Evolutionary conservation across 2,329 filamentous ascomycete species (phyloP).

Genomic region (Cladosporium cucumerinum): DNA sequence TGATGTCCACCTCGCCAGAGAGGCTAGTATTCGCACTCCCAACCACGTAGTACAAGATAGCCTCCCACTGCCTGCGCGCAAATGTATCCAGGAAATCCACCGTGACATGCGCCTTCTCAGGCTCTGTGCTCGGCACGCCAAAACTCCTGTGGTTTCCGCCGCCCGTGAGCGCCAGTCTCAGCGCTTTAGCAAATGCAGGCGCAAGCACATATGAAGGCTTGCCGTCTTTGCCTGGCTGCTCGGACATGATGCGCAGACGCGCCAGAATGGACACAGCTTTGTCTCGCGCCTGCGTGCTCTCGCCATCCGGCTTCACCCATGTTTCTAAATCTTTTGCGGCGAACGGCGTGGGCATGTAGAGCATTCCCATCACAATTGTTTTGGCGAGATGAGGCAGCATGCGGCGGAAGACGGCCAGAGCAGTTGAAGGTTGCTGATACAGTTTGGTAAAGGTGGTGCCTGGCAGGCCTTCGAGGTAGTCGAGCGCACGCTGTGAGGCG

Average conservation of each 20-base stretch:
- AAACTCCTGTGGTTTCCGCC: constrained; percentile 86
- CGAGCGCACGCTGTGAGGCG: constrained; percentile 63
- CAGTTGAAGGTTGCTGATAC: constrained; percentile 93
- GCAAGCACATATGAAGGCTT: constrained; percentile 70
- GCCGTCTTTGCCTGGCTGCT: constrained; percentile 51
- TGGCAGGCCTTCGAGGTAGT: constrained; percentile 89
- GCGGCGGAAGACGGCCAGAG: constrained; percentile 91
- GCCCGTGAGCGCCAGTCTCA: constrained; percentile 76
- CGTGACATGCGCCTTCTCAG: constrained; percentile 62
- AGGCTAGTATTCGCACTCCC: constrained; percentile 62
- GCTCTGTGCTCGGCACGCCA: constrained; percentile 66
- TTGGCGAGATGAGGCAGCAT: constrained; percentile 95
- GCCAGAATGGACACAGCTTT: constrained; percentile 77
- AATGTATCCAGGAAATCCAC: constrained; percentile 76
- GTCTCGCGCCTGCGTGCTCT: constrained; percentile 61
- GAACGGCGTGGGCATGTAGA: constrained; percentile 83
- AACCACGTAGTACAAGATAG: constrained; percentile 93
- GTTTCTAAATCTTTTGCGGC: constrained; percentile 75
- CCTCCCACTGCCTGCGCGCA: constrained; percentile 88
- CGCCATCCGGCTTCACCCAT: constrained; percentile 69
- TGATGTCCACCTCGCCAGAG: constrained; percentile 45
- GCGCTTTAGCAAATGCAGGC: constrained; percentile 75
- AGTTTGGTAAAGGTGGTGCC: constrained; percentile 86
- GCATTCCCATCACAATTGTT: constrained; percentile 89
- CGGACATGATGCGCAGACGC: constrained; percentile 79